A percentile compares a stretch with the other conserved stretches of the same genome.
phyloP scores from a whole-genome alignment of 192 early-diverging fungal species.

The Umbelopsis isabellina region DNA sequence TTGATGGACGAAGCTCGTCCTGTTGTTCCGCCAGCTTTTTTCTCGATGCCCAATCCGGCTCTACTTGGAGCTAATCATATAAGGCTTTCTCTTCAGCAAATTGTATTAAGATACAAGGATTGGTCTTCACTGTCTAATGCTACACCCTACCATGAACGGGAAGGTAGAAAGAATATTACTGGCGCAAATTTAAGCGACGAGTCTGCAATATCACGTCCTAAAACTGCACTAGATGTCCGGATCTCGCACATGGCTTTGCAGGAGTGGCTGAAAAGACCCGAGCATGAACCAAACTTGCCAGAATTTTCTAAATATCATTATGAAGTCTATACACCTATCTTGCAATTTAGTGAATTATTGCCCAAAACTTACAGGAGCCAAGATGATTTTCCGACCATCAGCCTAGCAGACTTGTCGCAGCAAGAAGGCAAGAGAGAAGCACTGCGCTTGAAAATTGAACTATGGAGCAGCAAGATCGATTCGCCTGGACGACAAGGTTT shows the following conservation, averaged over 20 bases:
- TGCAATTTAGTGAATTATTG: conserved; percentile 17
- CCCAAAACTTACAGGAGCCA: conserved; percentile 2
- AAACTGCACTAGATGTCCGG: not conserved
- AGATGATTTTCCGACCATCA: conserved; percentile 15
- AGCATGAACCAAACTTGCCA: not conserved
- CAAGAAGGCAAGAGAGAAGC: conserved; percentile 11
- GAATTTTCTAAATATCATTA: not conserved
- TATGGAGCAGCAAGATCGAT: not conserved
- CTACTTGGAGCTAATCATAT: conserved; percentile 35
- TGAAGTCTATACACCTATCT: conserved; percentile 16
- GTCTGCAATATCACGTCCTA: not conserved
- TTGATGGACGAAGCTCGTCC: not conserved
- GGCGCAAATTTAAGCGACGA: not conserved
- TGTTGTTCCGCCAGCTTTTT: not conserved
- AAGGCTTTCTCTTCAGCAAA: conserved; percentile 41
- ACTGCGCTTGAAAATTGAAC: conserved; percentile 29
- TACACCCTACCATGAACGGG: not conserved
- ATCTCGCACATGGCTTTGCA: conserved; percentile 5
- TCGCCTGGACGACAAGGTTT: not conserved
- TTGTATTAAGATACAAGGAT: conserved; percentile 37
- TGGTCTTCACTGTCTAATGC: conserved; percentile 19
- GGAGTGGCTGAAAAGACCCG: conserved; percentile 9
- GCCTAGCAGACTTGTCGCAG: not conserved
- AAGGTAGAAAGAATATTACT: not conserved
- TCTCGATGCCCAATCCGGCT: not conserved